Base-by-base conservation (phyloP, 352 stramenopile species). In the Aphanomyces cochlioides region DNA sequence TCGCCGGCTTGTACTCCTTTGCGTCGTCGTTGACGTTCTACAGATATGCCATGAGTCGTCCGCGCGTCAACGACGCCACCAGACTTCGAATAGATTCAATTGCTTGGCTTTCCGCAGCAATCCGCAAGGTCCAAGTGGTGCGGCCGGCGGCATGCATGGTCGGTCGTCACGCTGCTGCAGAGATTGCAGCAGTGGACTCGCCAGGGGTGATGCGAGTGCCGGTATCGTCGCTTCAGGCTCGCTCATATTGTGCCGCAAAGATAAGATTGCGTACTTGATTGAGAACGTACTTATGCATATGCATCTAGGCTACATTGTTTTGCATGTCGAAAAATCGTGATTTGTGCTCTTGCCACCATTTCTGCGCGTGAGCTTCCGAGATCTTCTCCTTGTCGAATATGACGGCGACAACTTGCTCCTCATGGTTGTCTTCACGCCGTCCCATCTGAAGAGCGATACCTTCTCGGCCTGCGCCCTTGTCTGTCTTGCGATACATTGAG, bases 311-410 rank as follows among this genome's bases (percentile, higher is more conserved):
- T 28, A 28, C 36, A 40, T 67, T 67, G 59, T 67, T 67, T 10
- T 7, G 6, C 8, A 54, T 8, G n/a, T 77, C 41, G 5, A 60
- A 57, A 69, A 94, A 94, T 17, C 84, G 84, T 66, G 87, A 77
- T 54, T 88, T 79, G 61, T 94, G 84, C 48, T 88, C 78, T 12
- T 48, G 63, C 86, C 86, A 94, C 86, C 86, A 94, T 10, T 74
- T 73, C 54, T 79, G 74, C n/a, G 86, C 86, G 13, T 94, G 83
- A 34, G 75, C 73, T 48, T 92, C 82, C 28, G 80, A 89, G 53
- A 94, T 78, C 56, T 94, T 94, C 56, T 94, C 84, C 74, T 85
- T 89, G 76, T 94, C 86, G 47, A 94, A 94, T 17, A 92, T 78
- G 45, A 94, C 78, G 28, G 83, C 84, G 61, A 92, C 90, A 47